Conservation (phyloP, 352 stramenopile species). For the Thalassiosira gravida region DNA sequence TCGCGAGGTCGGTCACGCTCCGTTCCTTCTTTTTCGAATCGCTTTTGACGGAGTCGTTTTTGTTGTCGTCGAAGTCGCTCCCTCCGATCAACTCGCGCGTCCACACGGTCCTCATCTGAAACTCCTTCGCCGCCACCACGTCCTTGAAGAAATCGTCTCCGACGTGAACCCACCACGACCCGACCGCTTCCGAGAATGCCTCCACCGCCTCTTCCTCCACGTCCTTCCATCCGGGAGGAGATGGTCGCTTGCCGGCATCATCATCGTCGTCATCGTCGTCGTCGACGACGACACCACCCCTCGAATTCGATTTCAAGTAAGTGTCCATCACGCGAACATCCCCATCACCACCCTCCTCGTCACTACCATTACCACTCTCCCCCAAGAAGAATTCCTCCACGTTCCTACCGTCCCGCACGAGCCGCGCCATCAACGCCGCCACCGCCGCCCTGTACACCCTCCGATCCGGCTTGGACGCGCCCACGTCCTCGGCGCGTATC, state of each 20-base stretch:
- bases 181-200: slow-evolving; percentile 55
- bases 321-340: neutral
- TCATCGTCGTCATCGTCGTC: no score
- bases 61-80: slow-evolving; percentile 3
- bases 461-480: slow-evolving; percentile 72
- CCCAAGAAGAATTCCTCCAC: slow-evolving; percentile 53
- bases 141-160: slow-evolving; percentile 85
- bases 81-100: slow-evolving; percentile 61
- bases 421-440: slow-evolving; percentile 29
- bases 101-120: slow-evolving; percentile 81
- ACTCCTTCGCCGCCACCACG: slow-evolving; percentile 76
- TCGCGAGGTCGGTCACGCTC: slow-evolving; percentile 63
- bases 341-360: neutral
- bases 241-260: no score
- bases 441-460: slow-evolving; percentile 71
- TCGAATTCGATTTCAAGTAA: slow-evolving; percentile 11
- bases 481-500: slow-evolving; percentile 76
- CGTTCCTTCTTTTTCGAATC: slow-evolving; percentile 9
- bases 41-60: slow-evolving; percentile 2
- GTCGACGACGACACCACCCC: no score
- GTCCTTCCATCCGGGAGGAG: slow-evolving; percentile 41
- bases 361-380: neutral
- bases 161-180: slow-evolving; percentile 82
- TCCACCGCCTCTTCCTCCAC: slow-evolving; percentile 35
- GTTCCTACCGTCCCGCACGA: slow-evolving; percentile 31